phyloP scores from a whole-genome alignment of 371 early-diverging fungal species.

The Lichtheimia ramosa region DNA sequence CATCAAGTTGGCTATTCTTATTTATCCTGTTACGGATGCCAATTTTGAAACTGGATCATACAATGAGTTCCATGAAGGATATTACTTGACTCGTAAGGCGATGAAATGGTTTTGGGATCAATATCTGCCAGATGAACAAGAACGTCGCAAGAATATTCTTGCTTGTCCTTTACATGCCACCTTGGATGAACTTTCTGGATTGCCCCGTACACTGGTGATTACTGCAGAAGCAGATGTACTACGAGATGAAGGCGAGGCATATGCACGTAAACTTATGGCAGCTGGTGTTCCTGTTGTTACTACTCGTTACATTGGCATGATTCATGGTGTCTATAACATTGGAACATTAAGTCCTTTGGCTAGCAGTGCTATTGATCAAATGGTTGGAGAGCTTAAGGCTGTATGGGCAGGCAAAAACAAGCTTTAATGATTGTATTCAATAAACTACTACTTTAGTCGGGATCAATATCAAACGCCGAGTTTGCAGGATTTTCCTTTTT shows the following conservation, averaged over 20 bases:
- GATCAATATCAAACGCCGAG: too few species aligned
- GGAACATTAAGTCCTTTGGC: not conserved
- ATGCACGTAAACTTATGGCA: slow-evolving; percentile 20
- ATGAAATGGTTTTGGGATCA: slow-evolving; percentile 36
- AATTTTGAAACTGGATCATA: slow-evolving; percentile 27
- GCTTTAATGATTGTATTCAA: too few species aligned
- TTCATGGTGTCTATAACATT: slow-evolving; percentile 12
- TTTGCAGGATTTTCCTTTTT: too few species aligned
- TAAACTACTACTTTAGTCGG: too few species aligned
- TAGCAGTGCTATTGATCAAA: slow-evolving; percentile 9
- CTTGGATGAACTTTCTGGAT: slow-evolving; percentile 21
- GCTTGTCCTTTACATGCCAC: slow-evolving; percentile 19
- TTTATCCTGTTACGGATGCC: slow-evolving; percentile 25
- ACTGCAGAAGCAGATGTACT: slow-evolving; percentile 39
- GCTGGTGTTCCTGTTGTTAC: slow-evolving; percentile 28
- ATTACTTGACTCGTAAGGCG: slow-evolving; percentile 17
- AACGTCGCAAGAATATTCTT: slow-evolving; percentile 8
- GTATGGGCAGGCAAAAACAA: too few species aligned
- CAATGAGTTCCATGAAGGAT: slow-evolving; percentile 15
- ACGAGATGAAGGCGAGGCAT: slow-evolving; percentile 38
- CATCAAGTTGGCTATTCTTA: slow-evolving; percentile 25
- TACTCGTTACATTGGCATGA: slow-evolving; percentile 18
- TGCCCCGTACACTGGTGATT: slow-evolving; percentile 31
- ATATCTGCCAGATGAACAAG: slow-evolving; percentile 15
- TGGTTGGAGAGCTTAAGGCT: not conserved